These are phyloP conservation scores for Ustilago trichophora DNA, from an alignment of 1,284 basidiomycete genomes.

Conservation along the genomic window DNA sequence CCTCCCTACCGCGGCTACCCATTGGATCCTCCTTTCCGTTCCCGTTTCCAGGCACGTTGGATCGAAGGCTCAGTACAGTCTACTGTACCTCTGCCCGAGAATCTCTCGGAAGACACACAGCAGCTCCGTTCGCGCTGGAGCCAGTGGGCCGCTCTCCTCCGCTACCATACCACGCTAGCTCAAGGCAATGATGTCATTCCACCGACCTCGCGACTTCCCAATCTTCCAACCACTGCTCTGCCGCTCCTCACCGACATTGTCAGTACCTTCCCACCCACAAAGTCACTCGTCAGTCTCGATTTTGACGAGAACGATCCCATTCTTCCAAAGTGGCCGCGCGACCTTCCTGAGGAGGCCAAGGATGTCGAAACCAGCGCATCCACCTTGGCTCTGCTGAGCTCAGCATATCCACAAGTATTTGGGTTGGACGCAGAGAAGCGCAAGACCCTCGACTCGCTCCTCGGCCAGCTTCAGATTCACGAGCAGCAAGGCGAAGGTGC, in stretches of 20 bases:
- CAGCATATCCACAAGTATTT: slow-evolving; percentile 61
- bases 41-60: slow-evolving; percentile 67
- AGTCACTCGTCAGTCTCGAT: slow-evolving; percentile 20
- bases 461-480: slow-evolving; percentile 53
- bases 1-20: slow-evolving; percentile 67
- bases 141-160: slow-evolving; percentile 54
- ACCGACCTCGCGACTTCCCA: slow-evolving; percentile 57
- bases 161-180: slow-evolving; percentile 52
- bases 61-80: slow-evolving; percentile 60
- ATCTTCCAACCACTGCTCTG: slow-evolving; percentile 59
- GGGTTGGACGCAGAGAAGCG: slow-evolving; percentile 51
- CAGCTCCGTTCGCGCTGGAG: slow-evolving; percentile 53
- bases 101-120: slow-evolving; percentile 21
- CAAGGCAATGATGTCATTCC: slow-evolving; percentile 57
- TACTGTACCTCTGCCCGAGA: slow-evolving; percentile 29
- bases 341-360: slow-evolving; percentile 14
- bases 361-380: slow-evolving; percentile 40
- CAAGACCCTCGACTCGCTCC: slow-evolving; percentile 54
- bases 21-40: slow-evolving; percentile 68
- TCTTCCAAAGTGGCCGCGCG: slow-evolving; percentile 35
- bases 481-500: slow-evolving; percentile 49
- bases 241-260: slow-evolving; percentile 56
- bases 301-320: slow-evolving; percentile 32
- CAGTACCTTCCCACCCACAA: slow-evolving; percentile 52
- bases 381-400: slow-evolving; percentile 53